Percentiles rank a stretch among this genome's conserved stretches.
Conservation (phyloP, 176 grass and related monocot species). For the Phyllostachys edulis region DNA sequence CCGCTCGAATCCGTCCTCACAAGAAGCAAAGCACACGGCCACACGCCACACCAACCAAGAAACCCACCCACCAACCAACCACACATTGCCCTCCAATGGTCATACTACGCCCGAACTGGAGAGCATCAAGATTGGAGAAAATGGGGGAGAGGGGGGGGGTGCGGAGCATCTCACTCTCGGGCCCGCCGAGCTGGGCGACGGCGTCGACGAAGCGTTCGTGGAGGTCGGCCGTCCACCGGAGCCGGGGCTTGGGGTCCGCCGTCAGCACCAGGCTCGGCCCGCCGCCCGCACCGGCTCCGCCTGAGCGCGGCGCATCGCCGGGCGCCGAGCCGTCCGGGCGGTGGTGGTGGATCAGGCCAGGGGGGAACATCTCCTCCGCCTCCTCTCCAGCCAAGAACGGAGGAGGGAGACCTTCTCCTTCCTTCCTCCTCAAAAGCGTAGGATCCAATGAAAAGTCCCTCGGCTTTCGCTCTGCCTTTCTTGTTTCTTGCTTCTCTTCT, state of each 20-base stretch:
- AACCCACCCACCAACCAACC: background rate
- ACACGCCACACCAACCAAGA: background rate
- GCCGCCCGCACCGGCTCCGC: background rate
- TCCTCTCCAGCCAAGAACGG: background rate
- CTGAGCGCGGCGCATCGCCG: constrained; percentile 27
- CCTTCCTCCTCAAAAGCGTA: constrained; percentile 40
- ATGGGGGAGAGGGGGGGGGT: background rate
- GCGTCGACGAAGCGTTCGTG: constrained; percentile 98
- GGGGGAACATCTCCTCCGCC: constrained; percentile 48
- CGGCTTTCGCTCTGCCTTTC: background rate
- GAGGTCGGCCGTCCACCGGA: constrained; percentile 94
- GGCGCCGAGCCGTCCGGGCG: constrained; percentile 25
- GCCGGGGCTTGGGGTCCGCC: constrained; percentile 85
- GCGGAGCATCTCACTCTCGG: constrained; percentile 69
- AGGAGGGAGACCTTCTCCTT: constrained; percentile 2
- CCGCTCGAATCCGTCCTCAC: background rate
- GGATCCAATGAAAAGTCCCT: constrained; percentile 47
- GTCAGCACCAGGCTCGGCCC: constrained; percentile 85
- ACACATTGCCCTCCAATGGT: constrained; percentile 39
- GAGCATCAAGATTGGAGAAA: background rate
- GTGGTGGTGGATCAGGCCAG: constrained; percentile 65
- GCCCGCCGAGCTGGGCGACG: constrained; percentile 93
- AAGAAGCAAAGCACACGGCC: background rate
- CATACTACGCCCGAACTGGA: background rate
- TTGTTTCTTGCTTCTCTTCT: constrained; percentile 40